Evolutionary conservation across 306 rosid genomes (phyloP), one percentile per base, ranked within the genome.

Genomic region (Sechiopsis laciniata): DNA sequence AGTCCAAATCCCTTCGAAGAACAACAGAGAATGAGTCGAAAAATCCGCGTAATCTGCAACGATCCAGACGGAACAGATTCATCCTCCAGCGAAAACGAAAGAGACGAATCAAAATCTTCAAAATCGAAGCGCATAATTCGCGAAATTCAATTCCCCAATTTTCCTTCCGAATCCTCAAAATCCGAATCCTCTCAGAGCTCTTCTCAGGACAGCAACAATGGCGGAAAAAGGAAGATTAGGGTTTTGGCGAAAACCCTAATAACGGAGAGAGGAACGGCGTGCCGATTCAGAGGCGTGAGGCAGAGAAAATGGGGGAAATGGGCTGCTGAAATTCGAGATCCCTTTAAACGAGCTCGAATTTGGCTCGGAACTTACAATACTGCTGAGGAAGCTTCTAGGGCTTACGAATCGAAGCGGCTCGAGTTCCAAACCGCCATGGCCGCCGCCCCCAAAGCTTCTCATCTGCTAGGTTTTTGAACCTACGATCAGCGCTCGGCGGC

Each of bases 271-370:
- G 84, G 75, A 17, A 76, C 80, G 0, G 46, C 81, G 21, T 79
- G 86, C 0, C 87, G 85, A 12, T 88, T 72, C 64, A 85, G 88
- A 78, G 99, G 99, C 0, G 97, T 94, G 37, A 62, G 99, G 22
- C 88, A 80, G 74, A 82, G 99, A 55, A 88, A 91, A 60, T 94
- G 96, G 88, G 99, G 99, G 0, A 91, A 85, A 79, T 94, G 96
- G 96, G 97, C 96, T 0, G 97, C 99, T 3, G 99, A 94, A 73
- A 94, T 94, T 73, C 96, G 99, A 0, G 90, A 91, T 67, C 99
- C 99, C 0, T 83, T 89, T 26, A 75, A 74, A 9, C 64, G 84
- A 29, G 54, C 22, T 6, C 84, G 97, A 0, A 3, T 89, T 21
- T 94, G 99, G 99, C 64, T 94, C 8, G 99, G 99, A 3, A 91